phyloP scores from a whole-genome alignment of 768 basidiomycete species.

The Calvatia gigantea region DNA sequence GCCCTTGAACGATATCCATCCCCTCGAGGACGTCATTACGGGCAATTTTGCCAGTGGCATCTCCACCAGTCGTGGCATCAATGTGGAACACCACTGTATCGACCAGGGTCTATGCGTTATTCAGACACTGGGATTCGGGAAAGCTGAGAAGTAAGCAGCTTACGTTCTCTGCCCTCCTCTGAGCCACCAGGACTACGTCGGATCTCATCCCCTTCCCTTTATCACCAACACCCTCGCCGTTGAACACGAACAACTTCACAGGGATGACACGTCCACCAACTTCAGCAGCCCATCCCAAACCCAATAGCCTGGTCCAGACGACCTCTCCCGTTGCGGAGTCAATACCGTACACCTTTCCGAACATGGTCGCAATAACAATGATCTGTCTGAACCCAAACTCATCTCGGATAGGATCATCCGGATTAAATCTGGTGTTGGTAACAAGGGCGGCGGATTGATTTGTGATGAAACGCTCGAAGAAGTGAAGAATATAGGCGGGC shows the following conservation, averaged over 20 bases:
- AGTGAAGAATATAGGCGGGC: constrained; percentile 64
- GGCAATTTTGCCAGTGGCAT: constrained; percentile 31
- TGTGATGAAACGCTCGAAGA: constrained; percentile 67
- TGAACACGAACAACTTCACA: constrained; percentile 56
- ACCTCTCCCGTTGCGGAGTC: constrained; percentile 76
- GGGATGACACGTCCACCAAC: constrained; percentile 57
- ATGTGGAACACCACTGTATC: constrained; percentile 78
- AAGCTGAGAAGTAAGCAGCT: constrained; percentile 20
- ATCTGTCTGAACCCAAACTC: constrained; percentile 86
- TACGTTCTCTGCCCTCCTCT: constrained; percentile 62
- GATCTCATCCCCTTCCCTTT: constrained; percentile 47
- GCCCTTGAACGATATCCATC: constrained; percentile 55
- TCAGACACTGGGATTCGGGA: constrained; percentile 5
- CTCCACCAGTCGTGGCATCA: constrained; percentile 76
- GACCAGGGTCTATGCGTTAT: constrained; percentile 42
- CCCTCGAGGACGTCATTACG: constrained; percentile 48
- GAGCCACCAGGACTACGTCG: constrained; percentile 60
- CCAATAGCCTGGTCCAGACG: constrained; percentile 78
- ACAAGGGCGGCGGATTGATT: constrained; percentile 40
- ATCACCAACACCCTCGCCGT: constrained; percentile 36
- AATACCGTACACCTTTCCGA: constrained; percentile 78
- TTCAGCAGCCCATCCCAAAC: constrained; percentile 61
- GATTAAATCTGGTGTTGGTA: constrained; percentile 28
- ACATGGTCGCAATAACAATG: constrained; percentile 64
- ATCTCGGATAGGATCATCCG: constrained; percentile 55